A percentile compares a stretch with the other conserved stretches of the same genome.
phyloP scores from a whole-genome alignment of 208 protist species.

The Leishmania martiniquensis region DNA sequence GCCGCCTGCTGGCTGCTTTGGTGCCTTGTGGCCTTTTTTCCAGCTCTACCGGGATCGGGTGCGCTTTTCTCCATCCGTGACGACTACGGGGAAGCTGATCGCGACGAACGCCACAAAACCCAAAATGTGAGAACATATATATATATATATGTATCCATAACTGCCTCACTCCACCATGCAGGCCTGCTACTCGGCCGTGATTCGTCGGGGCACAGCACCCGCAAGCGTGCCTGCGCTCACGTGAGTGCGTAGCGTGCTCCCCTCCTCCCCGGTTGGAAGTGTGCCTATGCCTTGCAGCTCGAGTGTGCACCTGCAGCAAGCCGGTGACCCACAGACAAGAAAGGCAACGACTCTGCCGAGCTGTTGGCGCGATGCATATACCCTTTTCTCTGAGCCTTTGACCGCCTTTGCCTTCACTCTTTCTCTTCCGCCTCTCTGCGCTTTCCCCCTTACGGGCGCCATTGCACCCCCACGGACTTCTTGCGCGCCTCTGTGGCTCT shows the following conservation, averaged over 20 bases:
- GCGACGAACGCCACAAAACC: background rate
- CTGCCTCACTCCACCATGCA: background rate
- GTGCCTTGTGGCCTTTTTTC: background rate
- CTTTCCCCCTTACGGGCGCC: background rate
- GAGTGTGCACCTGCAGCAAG: too few species aligned
- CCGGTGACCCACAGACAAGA: too few species aligned
- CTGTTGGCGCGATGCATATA: too few species aligned
- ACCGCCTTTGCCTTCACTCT: background rate
- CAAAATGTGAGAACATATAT: background rate
- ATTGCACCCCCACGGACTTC: background rate
- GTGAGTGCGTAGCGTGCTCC: background rate
- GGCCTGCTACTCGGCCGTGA: background rate
- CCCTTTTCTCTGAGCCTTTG: too few species aligned
- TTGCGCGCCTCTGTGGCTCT: background rate
- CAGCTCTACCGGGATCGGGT: background rate
- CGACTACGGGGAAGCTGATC: background rate
- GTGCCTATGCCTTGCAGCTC: background rate
- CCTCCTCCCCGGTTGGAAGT: background rate
- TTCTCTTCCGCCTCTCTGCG: background rate
- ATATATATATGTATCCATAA: background rate
- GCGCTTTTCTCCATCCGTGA: background rate
- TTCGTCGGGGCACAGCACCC: background rate
- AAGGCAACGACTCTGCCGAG: too few species aligned
- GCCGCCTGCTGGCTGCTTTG: background rate
- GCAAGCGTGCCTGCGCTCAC: background rate